Evolutionary conservation across 106 monocot species (phyloP).

Genomic region (Agapanthus africanus): DNA sequence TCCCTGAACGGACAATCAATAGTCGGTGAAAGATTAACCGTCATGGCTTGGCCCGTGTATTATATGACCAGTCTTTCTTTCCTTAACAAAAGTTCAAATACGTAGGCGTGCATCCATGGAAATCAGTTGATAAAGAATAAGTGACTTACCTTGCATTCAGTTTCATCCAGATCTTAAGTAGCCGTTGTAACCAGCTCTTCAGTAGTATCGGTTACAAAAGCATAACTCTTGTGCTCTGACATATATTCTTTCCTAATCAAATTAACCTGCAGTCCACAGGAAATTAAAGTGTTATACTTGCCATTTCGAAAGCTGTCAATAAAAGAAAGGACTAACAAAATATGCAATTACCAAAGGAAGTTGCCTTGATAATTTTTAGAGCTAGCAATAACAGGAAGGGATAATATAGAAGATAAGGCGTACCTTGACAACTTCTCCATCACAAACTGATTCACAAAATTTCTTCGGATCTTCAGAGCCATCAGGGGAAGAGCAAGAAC

Average conservation of each 20-base stretch:
- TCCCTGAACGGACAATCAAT: conserved; percentile 37
- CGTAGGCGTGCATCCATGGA: background rate
- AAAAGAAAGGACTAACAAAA: too few relatives aligned
- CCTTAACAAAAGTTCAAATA: background rate
- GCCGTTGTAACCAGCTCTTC: conserved; percentile 33
- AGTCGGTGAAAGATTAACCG: background rate
- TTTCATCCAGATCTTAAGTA: conserved; percentile 29
- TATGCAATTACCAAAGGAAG: too few relatives aligned
- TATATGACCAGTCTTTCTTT: background rate
- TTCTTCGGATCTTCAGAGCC: conserved; percentile 45
- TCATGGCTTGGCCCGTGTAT: background rate
- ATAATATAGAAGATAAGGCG: background rate
- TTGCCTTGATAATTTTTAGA: background rate
- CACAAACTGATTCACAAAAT: conserved; percentile 44
- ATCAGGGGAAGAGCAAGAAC: conserved; percentile 56
- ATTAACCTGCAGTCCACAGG: conserved; percentile 34
- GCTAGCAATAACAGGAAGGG: background rate
- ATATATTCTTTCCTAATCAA: conserved; percentile 51
- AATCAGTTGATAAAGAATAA: background rate
- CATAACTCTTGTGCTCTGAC: conserved; percentile 45
- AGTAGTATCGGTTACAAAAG: conserved; percentile 47
- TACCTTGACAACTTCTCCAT: conserved; percentile 55
- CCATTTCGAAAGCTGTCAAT: too few relatives aligned
- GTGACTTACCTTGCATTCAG: conserved; percentile 22
- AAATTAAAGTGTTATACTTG: too few relatives aligned